Conservation (phyloP, 768 basidiomycete species). For the Piloderma croceum region DNA sequence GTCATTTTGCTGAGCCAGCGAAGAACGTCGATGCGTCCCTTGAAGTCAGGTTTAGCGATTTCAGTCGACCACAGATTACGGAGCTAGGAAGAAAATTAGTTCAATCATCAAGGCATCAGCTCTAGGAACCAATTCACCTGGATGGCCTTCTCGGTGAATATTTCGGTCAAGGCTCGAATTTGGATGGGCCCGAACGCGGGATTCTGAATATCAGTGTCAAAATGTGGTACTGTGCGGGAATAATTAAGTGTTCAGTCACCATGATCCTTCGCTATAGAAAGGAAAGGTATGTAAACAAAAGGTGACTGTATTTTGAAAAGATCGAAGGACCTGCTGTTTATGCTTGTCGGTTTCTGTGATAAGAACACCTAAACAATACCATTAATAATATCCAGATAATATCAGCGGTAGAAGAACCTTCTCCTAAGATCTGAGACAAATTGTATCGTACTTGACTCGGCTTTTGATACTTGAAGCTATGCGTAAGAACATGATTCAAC, state of each 20-base stretch:
- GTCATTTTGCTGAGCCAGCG: constrained; percentile 28
- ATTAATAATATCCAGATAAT: constrained; percentile 30
- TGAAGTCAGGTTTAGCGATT: constrained; percentile 11
- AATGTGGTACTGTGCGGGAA: neutral
- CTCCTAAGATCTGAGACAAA: constrained; percentile 27
- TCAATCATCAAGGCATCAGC: neutral
- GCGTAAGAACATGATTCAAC: constrained; percentile 41
- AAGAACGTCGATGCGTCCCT: constrained; percentile 22
- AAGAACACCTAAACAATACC: constrained; percentile 14
- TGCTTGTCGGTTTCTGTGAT: constrained; percentile 27
- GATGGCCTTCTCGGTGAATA: constrained; percentile 33
- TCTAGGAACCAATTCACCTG: constrained; percentile 17
- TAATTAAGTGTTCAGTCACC: neutral
- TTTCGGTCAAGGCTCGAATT: constrained; percentile 32
- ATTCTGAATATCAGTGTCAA: constrained; percentile 21
- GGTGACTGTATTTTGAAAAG: neutral
- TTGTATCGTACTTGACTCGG: constrained; percentile 20
- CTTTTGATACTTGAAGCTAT: constrained; percentile 38
- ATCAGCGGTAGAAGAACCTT: constrained; percentile 18
- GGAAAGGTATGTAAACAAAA: neutral
- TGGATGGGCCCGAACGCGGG: constrained; percentile 41
- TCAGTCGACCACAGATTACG: constrained; percentile 25
- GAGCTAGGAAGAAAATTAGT: constrained; percentile 17
- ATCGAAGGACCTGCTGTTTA: constrained; percentile 33
- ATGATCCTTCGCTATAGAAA: neutral